Percentiles rank a stretch among this genome's conserved stretches.
These are phyloP conservation scores for Durio zibethinus DNA, from an alignment of 345 rosid species.

Conservation along the genomic window DNA sequence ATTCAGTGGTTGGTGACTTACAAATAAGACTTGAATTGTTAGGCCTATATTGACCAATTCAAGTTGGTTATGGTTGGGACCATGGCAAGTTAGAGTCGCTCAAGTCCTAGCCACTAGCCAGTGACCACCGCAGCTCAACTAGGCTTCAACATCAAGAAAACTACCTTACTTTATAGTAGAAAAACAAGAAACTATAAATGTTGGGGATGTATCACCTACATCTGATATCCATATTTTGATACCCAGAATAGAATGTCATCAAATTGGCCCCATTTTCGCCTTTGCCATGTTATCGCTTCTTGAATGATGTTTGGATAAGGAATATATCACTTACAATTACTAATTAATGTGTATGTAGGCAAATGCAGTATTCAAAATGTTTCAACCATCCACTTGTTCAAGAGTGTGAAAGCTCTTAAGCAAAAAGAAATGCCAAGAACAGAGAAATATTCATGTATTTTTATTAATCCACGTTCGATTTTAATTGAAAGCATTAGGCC, in stretches of 20 bases:
- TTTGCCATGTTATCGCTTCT: neutral
- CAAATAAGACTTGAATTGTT: neutral
- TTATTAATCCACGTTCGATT: neutral
- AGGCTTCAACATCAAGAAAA: neutral
- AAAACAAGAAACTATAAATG: neutral
- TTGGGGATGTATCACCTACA: neutral
- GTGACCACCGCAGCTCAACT: neutral
- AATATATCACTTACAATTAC: too few species aligned
- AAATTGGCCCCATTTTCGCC: conserved; percentile 7
- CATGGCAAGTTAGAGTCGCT: neutral
- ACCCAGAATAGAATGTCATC: neutral
- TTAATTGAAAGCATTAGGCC: too few species aligned
- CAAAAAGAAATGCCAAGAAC: neutral
- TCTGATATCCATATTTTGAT: neutral
- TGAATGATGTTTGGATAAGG: too few species aligned
- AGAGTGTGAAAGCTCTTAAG: neutral
- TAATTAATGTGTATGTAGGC: conserved; percentile 1
- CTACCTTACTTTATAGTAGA: too few species aligned
- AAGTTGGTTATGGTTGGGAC: neutral
- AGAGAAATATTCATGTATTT: neutral
- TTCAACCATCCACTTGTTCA: neutral
- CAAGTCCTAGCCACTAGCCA: neutral
- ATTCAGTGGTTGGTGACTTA: neutral
- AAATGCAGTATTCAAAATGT: neutral
- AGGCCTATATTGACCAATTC: neutral